A percentile compares a stretch with the other conserved stretches of the same genome.
Evolutionary conservation across 2,329 filamentous ascomycete species (phyloP).

Genomic region (Aspergillus ochraceoroseus): DNA sequence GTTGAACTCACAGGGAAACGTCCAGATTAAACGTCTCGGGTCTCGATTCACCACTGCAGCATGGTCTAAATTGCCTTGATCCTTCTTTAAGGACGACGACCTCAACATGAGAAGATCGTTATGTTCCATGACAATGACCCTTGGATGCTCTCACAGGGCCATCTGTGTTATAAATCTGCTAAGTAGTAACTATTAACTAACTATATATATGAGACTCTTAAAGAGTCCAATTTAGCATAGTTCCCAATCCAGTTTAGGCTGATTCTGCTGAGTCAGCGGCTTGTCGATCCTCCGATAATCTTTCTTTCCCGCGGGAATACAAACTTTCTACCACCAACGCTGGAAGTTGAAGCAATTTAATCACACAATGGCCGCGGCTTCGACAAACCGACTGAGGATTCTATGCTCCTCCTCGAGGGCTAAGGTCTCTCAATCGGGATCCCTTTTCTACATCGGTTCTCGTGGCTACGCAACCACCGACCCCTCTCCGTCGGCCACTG

Average conservation of each 20-base stretch:
- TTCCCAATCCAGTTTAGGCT: conserved; percentile 3
- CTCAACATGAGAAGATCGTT: no score
- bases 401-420: conserved; percentile 29
- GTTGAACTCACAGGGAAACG: no score
- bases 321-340: conserved; percentile 14
- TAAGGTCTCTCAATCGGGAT: conserved; percentile 15
- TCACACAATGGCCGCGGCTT: conserved; percentile 32
- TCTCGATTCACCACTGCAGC: no score
- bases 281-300: conserved; percentile 1
- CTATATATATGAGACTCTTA: no score
- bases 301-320: conserved; percentile 31
- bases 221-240: no score
- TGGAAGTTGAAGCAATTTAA: conserved; percentile 13
- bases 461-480: conserved; percentile 41
- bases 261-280: conserved; percentile 5
- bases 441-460: conserved; percentile 18
- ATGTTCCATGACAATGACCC: no score
- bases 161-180: no score
- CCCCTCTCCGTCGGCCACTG: conserved; percentile 31
- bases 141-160: no score
- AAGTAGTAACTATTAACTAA: not conserved
- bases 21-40: no score
- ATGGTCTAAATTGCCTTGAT: no score
- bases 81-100: no score
- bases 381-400: conserved; percentile 31